These are phyloP conservation scores for Leucosporidium scottii DNA, from an alignment of 768 basidiomycete genomes.

Conservation along the genomic window DNA sequence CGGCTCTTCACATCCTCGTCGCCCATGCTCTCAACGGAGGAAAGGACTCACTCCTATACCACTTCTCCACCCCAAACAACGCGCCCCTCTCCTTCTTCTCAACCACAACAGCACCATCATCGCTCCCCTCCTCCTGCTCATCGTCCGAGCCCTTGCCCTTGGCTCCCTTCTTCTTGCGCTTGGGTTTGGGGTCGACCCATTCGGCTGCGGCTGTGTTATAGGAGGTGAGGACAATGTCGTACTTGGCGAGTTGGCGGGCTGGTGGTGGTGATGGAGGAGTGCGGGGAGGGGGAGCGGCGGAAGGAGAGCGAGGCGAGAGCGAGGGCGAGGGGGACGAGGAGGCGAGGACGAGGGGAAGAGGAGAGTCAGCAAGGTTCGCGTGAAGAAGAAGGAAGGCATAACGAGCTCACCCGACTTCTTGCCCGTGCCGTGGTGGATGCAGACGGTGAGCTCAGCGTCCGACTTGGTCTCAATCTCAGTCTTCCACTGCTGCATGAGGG, in stretches of 20 bases:
- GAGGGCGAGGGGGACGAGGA: too few species aligned
- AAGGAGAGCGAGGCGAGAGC: too few species aligned
- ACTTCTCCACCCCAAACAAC: constrained; percentile 74
- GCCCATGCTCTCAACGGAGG: neutral
- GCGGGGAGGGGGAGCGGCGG: neutral
- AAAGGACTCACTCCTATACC: constrained; percentile 65
- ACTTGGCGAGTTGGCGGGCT: constrained; percentile 38
- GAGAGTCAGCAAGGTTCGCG: neutral
- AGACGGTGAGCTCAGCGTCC: constrained; percentile 58
- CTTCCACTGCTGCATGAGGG: constrained; percentile 86
- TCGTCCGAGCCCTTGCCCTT: constrained; percentile 47
- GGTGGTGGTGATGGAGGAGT: too few species aligned
- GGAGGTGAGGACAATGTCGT: constrained; percentile 70
- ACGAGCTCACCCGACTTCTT: constrained; percentile 52
- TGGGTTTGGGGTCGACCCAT: constrained; percentile 51
- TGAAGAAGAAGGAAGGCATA: neutral
- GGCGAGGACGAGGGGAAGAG: neutral
- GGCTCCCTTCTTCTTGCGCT: constrained; percentile 43
- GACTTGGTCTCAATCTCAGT: constrained; percentile 60
- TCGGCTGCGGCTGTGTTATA: constrained; percentile 80
- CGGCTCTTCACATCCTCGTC: neutral
- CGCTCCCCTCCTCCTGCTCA: constrained; percentile 14
- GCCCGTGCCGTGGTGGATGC: constrained; percentile 76
- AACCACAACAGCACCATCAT: constrained; percentile 43
- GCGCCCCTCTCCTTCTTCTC: constrained; percentile 50